Conservation (phyloP, 345 rosid genomes). For the Eucalyptus marginata region DNA sequence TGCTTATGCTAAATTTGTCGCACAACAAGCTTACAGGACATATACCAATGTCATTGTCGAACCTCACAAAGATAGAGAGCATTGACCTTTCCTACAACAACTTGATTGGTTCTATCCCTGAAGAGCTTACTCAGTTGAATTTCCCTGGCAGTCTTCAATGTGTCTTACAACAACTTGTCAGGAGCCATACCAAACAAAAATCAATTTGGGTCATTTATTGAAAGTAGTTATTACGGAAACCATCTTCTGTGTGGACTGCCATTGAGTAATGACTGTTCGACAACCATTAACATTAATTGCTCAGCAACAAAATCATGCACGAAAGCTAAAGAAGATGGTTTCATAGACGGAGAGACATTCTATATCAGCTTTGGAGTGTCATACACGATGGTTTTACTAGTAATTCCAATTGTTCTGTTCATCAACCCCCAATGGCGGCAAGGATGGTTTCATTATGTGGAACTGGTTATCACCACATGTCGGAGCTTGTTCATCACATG, state of each 20-base stretch:
- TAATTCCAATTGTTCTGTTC: rapidly evolving
- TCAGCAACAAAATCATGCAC: neutral
- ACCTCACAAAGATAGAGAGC: neutral
- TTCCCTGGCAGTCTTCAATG: neutral
- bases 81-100: neutral
- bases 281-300: neutral
- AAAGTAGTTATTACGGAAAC: too few relatives aligned
- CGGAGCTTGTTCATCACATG: neutral
- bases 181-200: neutral
- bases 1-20: rapidly evolving
- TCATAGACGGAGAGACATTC: neutral
- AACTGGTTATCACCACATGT: neutral
- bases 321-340: neutral
- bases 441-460: neutral
- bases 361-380: neutral
- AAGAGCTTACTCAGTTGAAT: neutral
- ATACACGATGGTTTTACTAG: neutral
- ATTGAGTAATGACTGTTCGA: too few relatives aligned
- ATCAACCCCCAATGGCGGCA: too few relatives aligned
- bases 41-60: neutral
- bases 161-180: neutral
- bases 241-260: too few relatives aligned
- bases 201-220: neutral
- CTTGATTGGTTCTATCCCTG: neutral
- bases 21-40: neutral